phyloP scores from a whole-genome alignment of 75 land plant species.

The Selaginella tamariscina region DNA sequence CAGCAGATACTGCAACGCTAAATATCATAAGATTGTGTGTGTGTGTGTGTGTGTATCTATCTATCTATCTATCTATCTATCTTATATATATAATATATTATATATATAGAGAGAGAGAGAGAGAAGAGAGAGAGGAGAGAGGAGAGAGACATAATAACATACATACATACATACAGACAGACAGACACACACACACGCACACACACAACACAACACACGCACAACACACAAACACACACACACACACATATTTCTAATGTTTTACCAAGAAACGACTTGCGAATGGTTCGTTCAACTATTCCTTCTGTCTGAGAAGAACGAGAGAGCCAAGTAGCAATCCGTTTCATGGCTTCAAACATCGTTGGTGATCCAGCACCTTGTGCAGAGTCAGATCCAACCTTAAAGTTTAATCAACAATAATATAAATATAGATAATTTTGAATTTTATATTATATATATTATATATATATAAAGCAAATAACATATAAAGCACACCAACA shows the following conservation, averaged over 20 bases:
- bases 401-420: neutral
- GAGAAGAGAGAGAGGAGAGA: neutral
- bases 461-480: slow-evolving; percentile 1
- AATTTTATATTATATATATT: neutral
- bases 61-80: neutral
- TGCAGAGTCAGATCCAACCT: slow-evolving; percentile 90
- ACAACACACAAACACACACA: neutral
- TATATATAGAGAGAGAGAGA: no score
- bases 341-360: slow-evolving; percentile 90
- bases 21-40: no score
- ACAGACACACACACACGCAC: no score
- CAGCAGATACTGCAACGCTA: slow-evolving; percentile 70
- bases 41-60: no score
- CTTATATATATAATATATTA: neutral
- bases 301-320: slow-evolving; percentile 37
- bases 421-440: neutral
- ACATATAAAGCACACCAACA: neutral
- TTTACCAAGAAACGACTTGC: slow-evolving; percentile 85
- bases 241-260: neutral
- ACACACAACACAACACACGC: no score
- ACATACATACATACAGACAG: no score
- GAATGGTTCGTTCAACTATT: slow-evolving; percentile 68
- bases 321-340: slow-evolving; percentile 43
- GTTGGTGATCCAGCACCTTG: slow-evolving; percentile 98
- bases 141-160: no score